Evolutionary conservation across 2,329 filamentous ascomycete genomes (phyloP), one percentile per base, ranked within the genome.

Genomic region (Fonsecaea nubica): DNA sequence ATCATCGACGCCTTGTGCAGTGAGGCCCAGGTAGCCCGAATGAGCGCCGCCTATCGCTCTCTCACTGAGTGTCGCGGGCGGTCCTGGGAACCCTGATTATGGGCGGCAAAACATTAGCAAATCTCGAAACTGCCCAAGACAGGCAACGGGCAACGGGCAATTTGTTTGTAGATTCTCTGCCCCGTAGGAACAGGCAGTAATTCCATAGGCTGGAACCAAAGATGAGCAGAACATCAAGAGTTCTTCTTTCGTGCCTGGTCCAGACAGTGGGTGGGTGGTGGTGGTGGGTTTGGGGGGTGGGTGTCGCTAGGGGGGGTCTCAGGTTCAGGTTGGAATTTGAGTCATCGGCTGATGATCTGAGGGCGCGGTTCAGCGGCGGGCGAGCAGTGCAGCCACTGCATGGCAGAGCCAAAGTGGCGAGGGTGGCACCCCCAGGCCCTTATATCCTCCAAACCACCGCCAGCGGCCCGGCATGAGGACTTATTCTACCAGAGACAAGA

Each of bases 261-360:
- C n/a, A 25, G 45, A 25, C 45, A 25, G 45, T 50, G 45, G 45
- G 45, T 50, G 45, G 21, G 45, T 25, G 42, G 15, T 18, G 3
- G 10, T 45, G 15, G 18, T 18, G 6, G 6, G 18, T 50, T 10
- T 25, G 45, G 45, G 18, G 45, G 21, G 45, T 50, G 45, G 18
- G 45, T 50, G 45, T 50, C 45, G n/a, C 45, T 50, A 50, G n/a
- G 42, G 52, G 52, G 33, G 13, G 13, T 55, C 52, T 55, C 45
- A 48, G 25, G 57, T 59, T 40, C 32, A 25, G 38, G 57, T 42
- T 40, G 25, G 48, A 52, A 35, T 62, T 69, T 69, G 67, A 69
- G 64, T 69, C 67, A 69, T 69, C 63, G 60, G 64, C 64, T 64
- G 67, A 59, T 35, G 57, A 65, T 66, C 67, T 66, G 65, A 62